Conservation (phyloP, 1,139 yeast species). For the Yamadazyma jaroonii region DNA sequence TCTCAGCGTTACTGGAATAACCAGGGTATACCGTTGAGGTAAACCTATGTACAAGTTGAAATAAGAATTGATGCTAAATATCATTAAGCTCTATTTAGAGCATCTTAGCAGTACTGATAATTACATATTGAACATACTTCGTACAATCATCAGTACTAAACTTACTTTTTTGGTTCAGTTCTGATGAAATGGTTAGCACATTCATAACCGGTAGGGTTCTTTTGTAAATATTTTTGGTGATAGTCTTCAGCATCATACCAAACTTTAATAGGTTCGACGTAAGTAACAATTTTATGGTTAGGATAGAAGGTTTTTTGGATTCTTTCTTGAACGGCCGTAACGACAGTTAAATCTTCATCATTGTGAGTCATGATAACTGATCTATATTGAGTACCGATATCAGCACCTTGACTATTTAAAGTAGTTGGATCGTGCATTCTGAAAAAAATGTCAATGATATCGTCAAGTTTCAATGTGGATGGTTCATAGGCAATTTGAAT, state of each 20-base stretch:
- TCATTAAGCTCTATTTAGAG: too few relatives aligned
- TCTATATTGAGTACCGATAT: conserved; percentile 80
- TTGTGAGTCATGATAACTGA: conserved; percentile 67
- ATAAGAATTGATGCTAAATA: too few relatives aligned
- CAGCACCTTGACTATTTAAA: conserved; percentile 73
- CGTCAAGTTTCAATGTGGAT: conserved; percentile 49
- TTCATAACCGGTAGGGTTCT: conserved; percentile 81
- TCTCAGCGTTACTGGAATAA: neutral
- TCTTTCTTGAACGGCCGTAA: conserved; percentile 26
- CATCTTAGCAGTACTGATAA: too few relatives aligned
- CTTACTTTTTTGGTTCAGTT: conserved; percentile 24
- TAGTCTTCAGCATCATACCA: conserved; percentile 95
- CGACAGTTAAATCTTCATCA: conserved; percentile 37
- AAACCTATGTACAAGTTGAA: too few relatives aligned
- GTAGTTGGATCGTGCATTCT: conserved; percentile 77
- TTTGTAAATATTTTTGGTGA: conserved; percentile 77
- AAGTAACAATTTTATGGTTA: conserved; percentile 50
- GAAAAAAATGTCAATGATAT: conserved; percentile 79
- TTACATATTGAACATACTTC: neutral
- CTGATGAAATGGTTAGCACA: conserved; percentile 86
- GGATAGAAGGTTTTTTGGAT: conserved; percentile 45
- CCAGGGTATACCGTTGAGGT: too few relatives aligned
- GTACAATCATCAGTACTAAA: conserved; percentile 1
- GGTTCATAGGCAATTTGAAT: conserved; percentile 85
- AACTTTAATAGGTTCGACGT: conserved; percentile 60